A percentile compares a stretch with the other conserved stretches of the same genome.
These are phyloP conservation scores for Candida ponderosae DNA, from an alignment of 805 yeast genomes.

Conservation along the genomic window DNA sequence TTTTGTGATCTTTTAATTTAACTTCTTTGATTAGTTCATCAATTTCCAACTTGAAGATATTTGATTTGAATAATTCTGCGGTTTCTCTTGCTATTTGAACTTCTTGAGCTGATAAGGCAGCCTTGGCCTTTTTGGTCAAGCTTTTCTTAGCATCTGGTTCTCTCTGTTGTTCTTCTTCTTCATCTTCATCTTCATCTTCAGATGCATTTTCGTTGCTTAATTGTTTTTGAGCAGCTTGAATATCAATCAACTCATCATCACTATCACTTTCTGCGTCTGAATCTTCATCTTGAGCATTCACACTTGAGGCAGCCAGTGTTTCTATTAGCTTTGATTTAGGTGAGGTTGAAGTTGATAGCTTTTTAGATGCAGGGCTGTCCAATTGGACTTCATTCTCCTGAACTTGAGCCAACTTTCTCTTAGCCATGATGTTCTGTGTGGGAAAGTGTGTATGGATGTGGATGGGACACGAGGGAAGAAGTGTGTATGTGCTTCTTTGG, in stretches of 20 bases:
- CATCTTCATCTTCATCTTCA: conserved; percentile 22
- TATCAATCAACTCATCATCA: conserved; percentile 5
- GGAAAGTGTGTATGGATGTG: too few species aligned
- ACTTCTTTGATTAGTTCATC: conserved; percentile 85
- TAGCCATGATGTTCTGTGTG: neutral
- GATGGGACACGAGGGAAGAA: too few species aligned
- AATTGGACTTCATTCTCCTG: neutral
- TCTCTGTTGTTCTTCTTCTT: conserved; percentile 10
- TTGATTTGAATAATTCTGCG: conserved; percentile 89
- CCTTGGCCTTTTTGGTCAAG: conserved; percentile 10
- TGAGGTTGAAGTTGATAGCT: conserved; percentile 13
- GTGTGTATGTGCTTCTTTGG: too few species aligned
- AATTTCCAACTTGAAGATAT: conserved; percentile 90
- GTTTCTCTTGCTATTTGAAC: conserved; percentile 90
- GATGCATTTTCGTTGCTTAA: conserved; percentile 20
- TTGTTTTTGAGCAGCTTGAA: conserved; percentile 8
- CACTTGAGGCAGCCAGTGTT: conserved; percentile 5
- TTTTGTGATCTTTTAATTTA: conserved; percentile 60
- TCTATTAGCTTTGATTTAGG: conserved; percentile 15
- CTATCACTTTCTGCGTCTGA: conserved; percentile 3
- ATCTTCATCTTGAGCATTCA: conserved; percentile 1
- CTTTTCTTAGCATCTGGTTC: too few species aligned
- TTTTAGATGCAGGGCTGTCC: conserved; percentile 1
- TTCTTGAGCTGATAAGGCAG: conserved; percentile 62
- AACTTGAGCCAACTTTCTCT: neutral